phyloP scores from a whole-genome alignment of 1,139 yeast species.

The Candida smagusa region DNA sequence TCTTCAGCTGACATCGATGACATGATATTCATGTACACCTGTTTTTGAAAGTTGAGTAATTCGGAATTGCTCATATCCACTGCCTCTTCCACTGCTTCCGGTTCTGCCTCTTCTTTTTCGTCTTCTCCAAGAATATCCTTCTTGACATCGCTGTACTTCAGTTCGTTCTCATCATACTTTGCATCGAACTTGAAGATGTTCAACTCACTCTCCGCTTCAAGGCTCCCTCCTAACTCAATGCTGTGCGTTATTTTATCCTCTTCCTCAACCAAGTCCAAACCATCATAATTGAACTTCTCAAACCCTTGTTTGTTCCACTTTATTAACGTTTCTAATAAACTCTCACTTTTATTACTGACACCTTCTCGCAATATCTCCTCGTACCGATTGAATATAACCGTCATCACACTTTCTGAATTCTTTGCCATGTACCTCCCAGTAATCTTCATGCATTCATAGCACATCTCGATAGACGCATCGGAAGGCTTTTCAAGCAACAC shows the following conservation, averaged over 20 bases:
- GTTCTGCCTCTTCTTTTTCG: slow-evolving; percentile 9
- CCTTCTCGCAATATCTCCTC: slow-evolving; percentile 50
- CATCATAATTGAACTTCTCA: slow-evolving; percentile 38
- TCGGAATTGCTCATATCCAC: slow-evolving; percentile 72
- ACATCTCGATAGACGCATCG: slow-evolving; percentile 35
- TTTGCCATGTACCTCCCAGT: slow-evolving; percentile 23
- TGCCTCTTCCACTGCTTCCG: slow-evolving; percentile 5
- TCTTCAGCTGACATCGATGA: slow-evolving; percentile 94
- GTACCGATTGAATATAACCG: slow-evolving; percentile 59
- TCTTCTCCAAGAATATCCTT: slow-evolving; percentile 19
- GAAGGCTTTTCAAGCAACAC: slow-evolving; percentile 52
- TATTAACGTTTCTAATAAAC: slow-evolving; percentile 52
- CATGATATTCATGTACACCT: slow-evolving; percentile 78
- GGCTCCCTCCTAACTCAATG: slow-evolving; percentile 50
- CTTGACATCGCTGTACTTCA: slow-evolving; percentile 23
- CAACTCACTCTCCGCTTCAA: slow-evolving; percentile 46
- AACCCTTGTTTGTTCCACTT: slow-evolving; percentile 50
- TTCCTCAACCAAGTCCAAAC: slow-evolving; percentile 61
- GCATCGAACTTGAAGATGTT: slow-evolving; percentile 54
- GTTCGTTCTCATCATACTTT: slow-evolving; percentile 51
- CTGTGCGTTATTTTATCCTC: slow-evolving; percentile 62
- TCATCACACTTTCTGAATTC: slow-evolving; percentile 25
- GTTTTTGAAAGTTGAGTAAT: slow-evolving; percentile 61
- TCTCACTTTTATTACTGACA: slow-evolving; percentile 42
- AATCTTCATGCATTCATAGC: slow-evolving; percentile 22